phyloP scores from a whole-genome alignment of 768 basidiomycete species.

The Serendipita indica region DNA sequence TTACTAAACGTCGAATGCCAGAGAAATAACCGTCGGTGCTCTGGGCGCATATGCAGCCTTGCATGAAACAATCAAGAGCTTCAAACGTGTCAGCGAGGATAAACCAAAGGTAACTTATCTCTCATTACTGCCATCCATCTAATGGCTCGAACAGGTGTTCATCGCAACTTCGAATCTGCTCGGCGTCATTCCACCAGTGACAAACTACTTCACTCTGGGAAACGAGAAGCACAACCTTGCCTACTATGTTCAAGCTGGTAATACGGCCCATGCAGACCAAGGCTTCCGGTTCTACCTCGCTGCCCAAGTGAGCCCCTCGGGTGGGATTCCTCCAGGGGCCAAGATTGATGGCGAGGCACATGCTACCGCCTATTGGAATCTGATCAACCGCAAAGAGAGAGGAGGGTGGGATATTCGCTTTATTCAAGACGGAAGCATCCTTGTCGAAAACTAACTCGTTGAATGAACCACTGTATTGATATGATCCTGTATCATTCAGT shows the following conservation, averaged over 20 bases:
- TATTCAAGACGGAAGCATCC: background rate
- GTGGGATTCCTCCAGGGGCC: background rate
- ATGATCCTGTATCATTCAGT: too few species aligned
- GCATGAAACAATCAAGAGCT: background rate
- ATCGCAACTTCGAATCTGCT: background rate
- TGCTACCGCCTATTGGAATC: constrained; percentile 3
- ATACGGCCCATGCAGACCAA: background rate
- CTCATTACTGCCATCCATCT: background rate
- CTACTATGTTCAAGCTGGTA: background rate
- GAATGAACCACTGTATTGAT: too few species aligned
- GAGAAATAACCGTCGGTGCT: background rate
- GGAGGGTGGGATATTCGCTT: constrained; percentile 9
- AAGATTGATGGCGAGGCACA: constrained; percentile 7
- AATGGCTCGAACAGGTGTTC: background rate
- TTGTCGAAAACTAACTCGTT: background rate
- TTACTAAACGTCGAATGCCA: background rate
- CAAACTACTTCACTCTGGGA: background rate
- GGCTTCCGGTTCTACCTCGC: constrained; percentile 9
- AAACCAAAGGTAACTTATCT: background rate
- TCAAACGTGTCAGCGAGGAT: background rate
- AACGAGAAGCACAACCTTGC: background rate
- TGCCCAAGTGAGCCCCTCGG: background rate
- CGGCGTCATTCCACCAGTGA: background rate
- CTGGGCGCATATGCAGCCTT: background rate
- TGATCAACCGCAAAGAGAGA: constrained; percentile 8